Base-by-base conservation (phyloP, 1,284 basidiomycete genomes). In the Ceratobasidium sp. region DNA sequence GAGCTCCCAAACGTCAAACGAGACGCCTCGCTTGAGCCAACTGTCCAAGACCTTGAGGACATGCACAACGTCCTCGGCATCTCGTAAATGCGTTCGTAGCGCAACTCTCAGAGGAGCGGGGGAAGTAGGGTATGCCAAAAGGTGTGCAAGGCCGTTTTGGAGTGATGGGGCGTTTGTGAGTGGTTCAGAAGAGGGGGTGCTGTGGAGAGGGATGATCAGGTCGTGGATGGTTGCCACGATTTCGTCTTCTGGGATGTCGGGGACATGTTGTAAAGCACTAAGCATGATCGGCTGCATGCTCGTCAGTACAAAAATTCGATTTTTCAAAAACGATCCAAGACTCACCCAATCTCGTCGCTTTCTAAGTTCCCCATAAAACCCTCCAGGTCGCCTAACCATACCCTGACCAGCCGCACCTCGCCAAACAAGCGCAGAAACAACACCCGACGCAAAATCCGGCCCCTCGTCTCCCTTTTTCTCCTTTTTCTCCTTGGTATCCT, bases 161-260 rank as follows among this genome's bases (percentile, higher is more conserved):
- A 69, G 57, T 18, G 39, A 34, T 4, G 59, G 69, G 18, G 59
- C 26, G n/a, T 61, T 71, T 21, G 52, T 59, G 43, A 61, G 46
- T 9, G 26, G 57, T 16, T 45, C 39, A 2, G 39, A 60, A 4
- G 58, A 8, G 26, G 36, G n/a, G n/a, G n/a, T 10, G 21, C 34
- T 14, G 21, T 67, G 62, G 5, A 41, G 26, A 1, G 65, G 65
- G 41, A 57, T 55, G n/a, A 69, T 26, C 16, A 69, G 65, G 43
- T 69, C 65, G 26, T 41, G 50, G 12, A 69, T 69, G 21, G 65
- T 69, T 12, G 65, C 65, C 28, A 71, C 36, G 3, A 62, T 57
- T 46, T 73, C 72, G 46, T 73, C 72, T 48, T 73, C 72, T 9
- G 72, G 67, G n/a, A 73, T 70, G 26, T 73, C 67, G 10, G 72